These are phyloP conservation scores for Favolaschia claudopus DNA, from an alignment of 768 basidiomycete species.

Conservation along the genomic window DNA sequence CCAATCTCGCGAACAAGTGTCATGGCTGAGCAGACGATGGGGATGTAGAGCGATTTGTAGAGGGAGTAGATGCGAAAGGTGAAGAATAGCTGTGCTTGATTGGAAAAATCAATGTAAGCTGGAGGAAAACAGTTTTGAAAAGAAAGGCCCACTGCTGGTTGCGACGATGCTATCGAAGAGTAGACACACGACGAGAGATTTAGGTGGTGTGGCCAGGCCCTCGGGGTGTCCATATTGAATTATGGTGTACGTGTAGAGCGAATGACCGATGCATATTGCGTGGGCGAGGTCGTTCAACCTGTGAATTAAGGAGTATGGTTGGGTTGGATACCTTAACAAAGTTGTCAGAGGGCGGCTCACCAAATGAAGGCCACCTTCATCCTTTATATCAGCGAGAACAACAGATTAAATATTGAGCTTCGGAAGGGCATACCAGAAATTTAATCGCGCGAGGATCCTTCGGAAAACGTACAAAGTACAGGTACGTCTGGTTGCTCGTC, in stretches of 20 bases:
- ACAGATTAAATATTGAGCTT: background rate
- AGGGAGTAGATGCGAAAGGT: background rate
- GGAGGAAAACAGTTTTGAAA: background rate
- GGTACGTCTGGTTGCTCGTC: background rate
- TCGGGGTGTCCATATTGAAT: background rate
- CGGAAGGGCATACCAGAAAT: background rate
- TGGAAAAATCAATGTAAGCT: background rate
- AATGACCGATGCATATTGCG: background rate
- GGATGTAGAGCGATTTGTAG: background rate
- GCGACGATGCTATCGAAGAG: background rate
- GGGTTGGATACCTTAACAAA: too few relatives aligned
- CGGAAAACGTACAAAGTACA: slow-evolving; percentile 3
- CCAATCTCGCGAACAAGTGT: background rate
- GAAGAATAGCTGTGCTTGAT: slow-evolving; percentile 1
- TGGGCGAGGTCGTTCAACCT: background rate
- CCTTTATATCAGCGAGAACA: too few relatives aligned
- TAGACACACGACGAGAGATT: background rate
- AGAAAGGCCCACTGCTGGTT: background rate
- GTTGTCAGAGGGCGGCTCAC: background rate
- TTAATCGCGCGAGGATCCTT: background rate
- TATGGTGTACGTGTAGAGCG: background rate
- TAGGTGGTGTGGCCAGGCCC: background rate
- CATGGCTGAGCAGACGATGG: background rate
- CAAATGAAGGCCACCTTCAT: slow-evolving; percentile 1
- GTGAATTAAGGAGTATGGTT: background rate